Base-by-base conservation (phyloP, 2,329 filamentous ascomycete genomes). In the Hypoxylon sp. region DNA sequence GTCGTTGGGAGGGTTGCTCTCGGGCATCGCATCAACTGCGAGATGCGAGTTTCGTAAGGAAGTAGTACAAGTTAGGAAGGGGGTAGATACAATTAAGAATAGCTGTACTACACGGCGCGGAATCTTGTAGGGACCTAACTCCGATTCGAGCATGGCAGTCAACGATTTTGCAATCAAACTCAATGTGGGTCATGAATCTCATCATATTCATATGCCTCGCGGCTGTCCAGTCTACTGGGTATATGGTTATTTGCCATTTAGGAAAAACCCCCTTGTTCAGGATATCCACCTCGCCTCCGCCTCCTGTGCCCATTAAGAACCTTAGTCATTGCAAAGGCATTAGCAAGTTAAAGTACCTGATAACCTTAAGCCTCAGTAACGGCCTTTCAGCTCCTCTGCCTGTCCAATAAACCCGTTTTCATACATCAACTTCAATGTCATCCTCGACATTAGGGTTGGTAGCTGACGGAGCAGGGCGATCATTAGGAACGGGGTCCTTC, bases 401-500 rank as follows among this genome's bases (percentile, higher is more conserved):
- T 8, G 13, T 24, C 26, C 28, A 17, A 22, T 26, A 13, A 20
- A 11, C 17, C 10, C 37, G 19, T 17, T 17, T 50, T 39, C 34
- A 47, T 13, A 20, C 54, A 39, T 63, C 56, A 20, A 17, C 53
- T n/a, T 34, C 53, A 28, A 63, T 19, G 10, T 6, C 50, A 17
- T 62, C 75, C 34, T 76, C 75, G 11, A 69, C 71, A 13, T 74
- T 73, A 1, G 70, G 74, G 51, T 82, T 70, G 10, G 79, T 70
- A 2, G 82, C 75, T 1, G 82, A 85, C 3, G 79, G 82, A 1
- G 80, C 78, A 2, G 81, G 80, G 0, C 84, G 80, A 13, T 81
- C 76, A 26, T 79, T 79, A 0, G 69, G 70, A 2, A 73, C 72
- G 0, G 89, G 89, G 22, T 84, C 77, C 74, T 88, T 91, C 83